Evolutionary conservation across 768 basidiomycete genomes (phyloP).

Genomic region (Daedaleopsis sinensis): DNA sequence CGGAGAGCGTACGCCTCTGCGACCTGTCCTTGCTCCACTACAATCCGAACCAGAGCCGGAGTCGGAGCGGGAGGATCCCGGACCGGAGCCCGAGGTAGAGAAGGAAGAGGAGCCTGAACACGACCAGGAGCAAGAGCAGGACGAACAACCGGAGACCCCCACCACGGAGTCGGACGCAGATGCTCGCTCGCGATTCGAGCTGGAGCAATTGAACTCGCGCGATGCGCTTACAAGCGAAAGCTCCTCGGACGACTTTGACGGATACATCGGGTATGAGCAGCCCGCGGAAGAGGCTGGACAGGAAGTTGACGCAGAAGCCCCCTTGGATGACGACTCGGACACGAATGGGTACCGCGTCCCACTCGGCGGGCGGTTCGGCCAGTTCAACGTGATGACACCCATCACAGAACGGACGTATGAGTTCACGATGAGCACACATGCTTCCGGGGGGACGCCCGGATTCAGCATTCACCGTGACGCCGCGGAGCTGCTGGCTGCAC

Average conservation of each 20-base stretch:
- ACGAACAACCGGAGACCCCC: constrained; percentile 8
- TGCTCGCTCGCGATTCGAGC: constrained; percentile 7
- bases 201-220: constrained; percentile 8
- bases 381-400: constrained; percentile 94
- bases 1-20: constrained; percentile 26
- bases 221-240: constrained; percentile 19
- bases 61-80: constrained; percentile 14
- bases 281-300: constrained; percentile 15
- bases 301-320: neutral
- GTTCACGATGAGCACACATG: constrained; percentile 66
- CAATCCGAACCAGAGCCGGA: constrained; percentile 31
- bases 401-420: constrained; percentile 96
- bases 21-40: constrained; percentile 16
- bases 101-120: constrained; percentile 32
- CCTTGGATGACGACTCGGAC: constrained; percentile 14
- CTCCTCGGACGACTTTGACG: constrained; percentile 16
- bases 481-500: constrained; percentile 54
- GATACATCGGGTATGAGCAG: neutral
- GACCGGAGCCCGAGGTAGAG: constrained; percentile 26
- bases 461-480: constrained; percentile 39
- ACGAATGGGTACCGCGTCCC: constrained; percentile 42
- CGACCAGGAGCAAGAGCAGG: constrained; percentile 10
- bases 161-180: constrained; percentile 15
- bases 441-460: constrained; percentile 29
- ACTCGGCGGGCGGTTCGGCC: constrained; percentile 75